Percentiles rank a stretch among this genome's conserved stretches.
Evolutionary conservation across 805 yeast genomes (phyloP).

Genomic region (Ogataea neopini): DNA sequence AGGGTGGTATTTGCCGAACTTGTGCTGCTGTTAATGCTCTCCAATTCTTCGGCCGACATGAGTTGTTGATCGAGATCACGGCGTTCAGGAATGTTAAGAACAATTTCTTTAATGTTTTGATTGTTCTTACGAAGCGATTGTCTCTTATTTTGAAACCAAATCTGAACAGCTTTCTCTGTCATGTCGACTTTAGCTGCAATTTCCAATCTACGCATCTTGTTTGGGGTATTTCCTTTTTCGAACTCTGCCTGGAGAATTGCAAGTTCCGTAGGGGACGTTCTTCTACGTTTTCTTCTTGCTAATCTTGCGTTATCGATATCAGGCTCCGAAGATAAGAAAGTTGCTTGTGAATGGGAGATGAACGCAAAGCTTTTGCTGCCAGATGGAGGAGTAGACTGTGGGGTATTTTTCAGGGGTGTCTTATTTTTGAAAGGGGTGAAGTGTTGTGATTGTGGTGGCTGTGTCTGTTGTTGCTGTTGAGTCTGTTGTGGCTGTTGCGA

Average conservation of each 20-base stretch:
- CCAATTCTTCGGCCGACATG: constrained; percentile 18
- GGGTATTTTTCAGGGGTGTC: constrained; percentile 9
- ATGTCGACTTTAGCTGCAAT: constrained; percentile 82
- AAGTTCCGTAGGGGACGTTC: constrained; percentile 89
- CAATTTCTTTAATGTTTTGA: constrained; percentile 32
- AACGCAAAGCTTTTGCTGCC: constrained; percentile 65
- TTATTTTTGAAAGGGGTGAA: constrained; percentile 9
- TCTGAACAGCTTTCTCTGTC: constrained; percentile 98
- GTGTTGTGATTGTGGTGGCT: background rate
- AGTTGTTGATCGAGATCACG: constrained; percentile 30
- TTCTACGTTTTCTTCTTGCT: constrained; percentile 92
- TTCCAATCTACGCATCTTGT: constrained; percentile 68
- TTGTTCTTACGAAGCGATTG: constrained; percentile 65
- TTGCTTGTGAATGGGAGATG: constrained; percentile 88
- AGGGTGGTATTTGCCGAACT: constrained; percentile 7
- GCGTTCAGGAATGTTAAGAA: constrained; percentile 28
- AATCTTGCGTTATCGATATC: constrained; percentile 85
- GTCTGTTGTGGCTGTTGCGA: background rate
- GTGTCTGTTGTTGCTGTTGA: constrained; percentile 4
- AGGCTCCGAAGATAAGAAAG: constrained; percentile 83
- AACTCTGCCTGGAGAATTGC: constrained; percentile 81
- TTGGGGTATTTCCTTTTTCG: constrained; percentile 75
- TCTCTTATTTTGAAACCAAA: constrained; percentile 97
- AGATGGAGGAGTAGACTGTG: constrained; percentile 21
- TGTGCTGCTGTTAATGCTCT: constrained; percentile 4